Base-by-base conservation (phyloP, 164 flowering plant species). In the Vitis rotundifolia region DNA sequence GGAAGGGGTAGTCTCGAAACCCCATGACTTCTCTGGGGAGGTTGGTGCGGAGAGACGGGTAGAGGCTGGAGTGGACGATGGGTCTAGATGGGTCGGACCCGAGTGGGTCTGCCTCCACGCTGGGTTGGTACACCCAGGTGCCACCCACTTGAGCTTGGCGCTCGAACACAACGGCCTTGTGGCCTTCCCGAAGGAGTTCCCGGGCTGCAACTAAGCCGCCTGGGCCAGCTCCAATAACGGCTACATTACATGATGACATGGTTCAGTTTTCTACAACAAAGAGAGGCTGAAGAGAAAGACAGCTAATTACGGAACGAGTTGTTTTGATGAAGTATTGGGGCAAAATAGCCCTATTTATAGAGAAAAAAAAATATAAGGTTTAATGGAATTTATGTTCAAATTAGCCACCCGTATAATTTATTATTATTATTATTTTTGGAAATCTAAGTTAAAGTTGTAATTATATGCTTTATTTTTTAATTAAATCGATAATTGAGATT, bases 11-110 rank as follows among this genome's bases (percentile, higher is more conserved):
- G 31, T 76, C 90, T 16, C 77, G 76, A 52, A 78, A 87, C 4
- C 92, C 92, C 92, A 88, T 88, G n/a, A 51, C 59, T 67, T 85
- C 87, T 29, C 93, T 67, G n/a, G 93, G 93, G 55, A 89, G 82
- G 71, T 89, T 89, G 52, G 91, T 85, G 28, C 93, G 83, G 12
- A 88, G 88, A 3, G 93, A 88, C 0, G 71, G 67, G 78, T 87
- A 88, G 60, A 89, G 85, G 72, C 91, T 87, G 37, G 79, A 55
- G 29, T 81, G 90, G 68, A 86, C 83, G 18, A 78, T 60, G 28
- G 66, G 70, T 5, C 94, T 80, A 49, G 69, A 68, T 59, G 86
- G 88, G 71, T 89, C 84, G 37, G 71, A 60, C 0, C 91, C 84
- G 1, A 87, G 19, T 0, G 76, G 86, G 70, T 89, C 94, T 2